Percentiles rank a stretch among this genome's conserved stretches.
phyloP scores from a whole-genome alignment of 2,329 filamentous ascomycete species.

The Colletotrichum kahawae region DNA sequence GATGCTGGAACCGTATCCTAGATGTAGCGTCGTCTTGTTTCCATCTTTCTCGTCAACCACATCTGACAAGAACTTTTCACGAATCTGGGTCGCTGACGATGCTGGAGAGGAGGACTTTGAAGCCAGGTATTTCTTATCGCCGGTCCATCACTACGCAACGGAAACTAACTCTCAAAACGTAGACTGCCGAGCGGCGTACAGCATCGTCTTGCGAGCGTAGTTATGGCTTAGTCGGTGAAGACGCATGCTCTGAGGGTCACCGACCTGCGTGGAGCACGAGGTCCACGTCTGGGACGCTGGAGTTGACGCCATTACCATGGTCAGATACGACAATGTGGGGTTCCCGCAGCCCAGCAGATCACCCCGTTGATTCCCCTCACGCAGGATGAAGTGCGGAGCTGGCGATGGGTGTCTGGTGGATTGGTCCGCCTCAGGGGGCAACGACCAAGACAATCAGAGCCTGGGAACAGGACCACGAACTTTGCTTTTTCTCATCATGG shows the following conservation, averaged over 20 bases:
- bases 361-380: neutral
- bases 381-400: conserved; percentile 7
- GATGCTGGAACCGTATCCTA: neutral
- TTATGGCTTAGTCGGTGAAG: neutral
- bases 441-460: neutral
- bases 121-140: neutral
- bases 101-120: neutral
- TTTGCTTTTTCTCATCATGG: neutral
- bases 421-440: neutral
- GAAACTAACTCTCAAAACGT: neutral
- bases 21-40: neutral
- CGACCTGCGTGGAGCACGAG: neutral
- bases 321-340: conserved; percentile 9
- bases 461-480: neutral
- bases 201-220: neutral
- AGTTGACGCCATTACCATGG: conserved; percentile 7
- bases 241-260: neutral
- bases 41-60: neutral
- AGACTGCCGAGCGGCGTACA: neutral
- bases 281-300: neutral
- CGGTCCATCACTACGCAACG: neutral
- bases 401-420: neutral
- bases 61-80: neutral
- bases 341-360: neutral
- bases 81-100: neutral